A percentile compares a stretch with the other conserved stretches of the same genome.
Evolutionary conservation across 495 filamentous ascomycete genomes (phyloP).

Genomic region (Xylaria flabelliformis): DNA sequence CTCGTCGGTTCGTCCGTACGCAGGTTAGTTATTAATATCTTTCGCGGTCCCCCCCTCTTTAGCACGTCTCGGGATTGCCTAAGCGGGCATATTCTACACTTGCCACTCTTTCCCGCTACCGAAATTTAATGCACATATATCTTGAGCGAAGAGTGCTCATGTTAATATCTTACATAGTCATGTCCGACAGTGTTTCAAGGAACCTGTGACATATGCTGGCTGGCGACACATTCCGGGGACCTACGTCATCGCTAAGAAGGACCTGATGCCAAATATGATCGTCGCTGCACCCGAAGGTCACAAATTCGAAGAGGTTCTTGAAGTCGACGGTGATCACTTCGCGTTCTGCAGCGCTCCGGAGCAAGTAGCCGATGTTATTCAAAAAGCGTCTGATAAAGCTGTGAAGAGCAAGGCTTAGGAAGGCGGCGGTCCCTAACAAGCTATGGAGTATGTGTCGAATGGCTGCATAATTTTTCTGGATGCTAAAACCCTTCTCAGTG

Average conservation of each 20-base stretch:
- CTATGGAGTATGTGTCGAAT: not conserved
- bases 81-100: not conserved
- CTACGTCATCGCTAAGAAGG: constrained; percentile 7
- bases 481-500: not conserved
- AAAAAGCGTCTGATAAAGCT: constrained; percentile 13
- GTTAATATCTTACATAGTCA: not conserved
- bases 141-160: not conserved
- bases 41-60: too few species aligned
- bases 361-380: constrained; percentile 18
- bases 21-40: not conserved
- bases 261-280: constrained; percentile 26
- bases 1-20: not conserved
- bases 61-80: not conserved
- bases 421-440: not conserved
- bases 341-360: constrained; percentile 13
- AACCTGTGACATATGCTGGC: constrained; percentile 12
- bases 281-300: constrained; percentile 20
- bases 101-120: not conserved
- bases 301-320: constrained; percentile 18
- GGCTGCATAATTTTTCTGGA: not conserved
- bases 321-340: constrained; percentile 23
- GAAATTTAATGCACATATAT: too few species aligned
- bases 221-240: constrained; percentile 21
- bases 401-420: not conserved
- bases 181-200: constrained; percentile 15